Evolutionary conservation across 148 eudicot genomes (phyloP).

Genomic region (Nepenthes mirabilis): DNA sequence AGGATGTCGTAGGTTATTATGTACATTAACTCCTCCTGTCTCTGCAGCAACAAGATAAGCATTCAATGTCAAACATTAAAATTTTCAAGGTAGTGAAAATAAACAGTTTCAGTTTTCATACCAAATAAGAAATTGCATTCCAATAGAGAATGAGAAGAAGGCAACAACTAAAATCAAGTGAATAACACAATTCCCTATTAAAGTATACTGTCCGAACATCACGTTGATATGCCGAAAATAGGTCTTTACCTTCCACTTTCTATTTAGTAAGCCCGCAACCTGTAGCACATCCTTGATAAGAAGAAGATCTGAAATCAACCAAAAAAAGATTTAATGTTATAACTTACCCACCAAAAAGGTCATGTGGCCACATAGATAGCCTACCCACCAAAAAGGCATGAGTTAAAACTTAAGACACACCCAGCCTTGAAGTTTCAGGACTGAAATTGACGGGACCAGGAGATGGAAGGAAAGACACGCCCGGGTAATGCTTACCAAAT

Average conservation of each 20-base stretch:
- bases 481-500: too few relatives aligned
- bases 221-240: background rate
- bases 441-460: too few relatives aligned
- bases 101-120: too few relatives aligned
- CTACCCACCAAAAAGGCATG: too few relatives aligned
- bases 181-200: background rate
- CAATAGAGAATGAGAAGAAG: slow-evolving; percentile 3
- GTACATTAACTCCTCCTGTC: slow-evolving; percentile 65
- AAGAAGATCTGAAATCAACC: slow-evolving; percentile 58
- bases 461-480: too few relatives aligned
- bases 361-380: too few relatives aligned
- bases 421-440: too few relatives aligned
- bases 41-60: slow-evolving; percentile 32
- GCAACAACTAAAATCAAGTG: background rate
- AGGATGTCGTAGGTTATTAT: slow-evolving; percentile 69
- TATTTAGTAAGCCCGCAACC: slow-evolving; percentile 42
- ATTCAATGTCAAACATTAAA: too few relatives aligned
- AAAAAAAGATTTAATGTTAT: slow-evolving; percentile 3
- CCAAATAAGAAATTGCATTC: too few relatives aligned
- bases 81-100: too few relatives aligned
- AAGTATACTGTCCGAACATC: background rate
- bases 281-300: slow-evolving; percentile 65
- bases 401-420: too few relatives aligned
- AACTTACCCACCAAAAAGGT: too few relatives aligned
- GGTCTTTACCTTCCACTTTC: slow-evolving; percentile 82